Conservation (phyloP, 768 basidiomycete species). For the Suillus brevipes region DNA sequence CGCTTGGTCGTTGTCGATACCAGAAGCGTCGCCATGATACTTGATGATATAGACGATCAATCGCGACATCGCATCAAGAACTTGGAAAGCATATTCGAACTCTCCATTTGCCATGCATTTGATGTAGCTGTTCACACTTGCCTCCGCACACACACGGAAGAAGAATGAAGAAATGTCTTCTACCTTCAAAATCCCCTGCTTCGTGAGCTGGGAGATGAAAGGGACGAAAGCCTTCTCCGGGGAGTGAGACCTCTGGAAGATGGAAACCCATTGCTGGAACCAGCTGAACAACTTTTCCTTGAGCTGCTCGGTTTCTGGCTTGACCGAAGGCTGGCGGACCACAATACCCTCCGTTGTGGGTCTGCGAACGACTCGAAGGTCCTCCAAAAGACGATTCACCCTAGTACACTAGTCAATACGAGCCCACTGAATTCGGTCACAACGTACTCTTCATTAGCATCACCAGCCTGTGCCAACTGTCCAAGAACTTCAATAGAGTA, state of each 20-base stretch:
- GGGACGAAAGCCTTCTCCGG: constrained; percentile 95
- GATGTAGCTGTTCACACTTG: constrained; percentile 86
- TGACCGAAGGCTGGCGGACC: constrained; percentile 49
- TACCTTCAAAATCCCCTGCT: constrained; percentile 93
- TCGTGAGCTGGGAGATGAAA: constrained; percentile 95
- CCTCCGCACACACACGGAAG: constrained; percentile 96
- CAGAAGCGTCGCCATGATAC: too few species aligned
- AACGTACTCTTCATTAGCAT: constrained; percentile 84
- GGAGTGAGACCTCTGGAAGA: constrained; percentile 87
- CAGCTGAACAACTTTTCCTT: constrained; percentile 73
- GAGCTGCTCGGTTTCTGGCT: constrained; percentile 73
- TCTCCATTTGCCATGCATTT: constrained; percentile 74
- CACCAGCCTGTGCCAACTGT: constrained; percentile 70
- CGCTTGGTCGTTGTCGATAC: too few species aligned
- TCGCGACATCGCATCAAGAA: constrained; percentile 92
- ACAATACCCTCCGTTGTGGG: constrained; percentile 40
- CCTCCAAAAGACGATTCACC: constrained; percentile 72
- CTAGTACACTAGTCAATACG: constrained; percentile 37
- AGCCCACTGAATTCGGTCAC: neutral
- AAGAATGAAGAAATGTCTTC: constrained; percentile 97
- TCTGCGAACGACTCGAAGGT: constrained; percentile 65
- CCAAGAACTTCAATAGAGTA: constrained; percentile 79
- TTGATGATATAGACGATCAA: constrained; percentile 76
- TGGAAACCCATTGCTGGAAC: constrained; percentile 95
- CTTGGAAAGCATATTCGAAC: constrained; percentile 80